phyloP scores from a whole-genome alignment of 805 yeast species.

The Jamesozyma piceae region DNA sequence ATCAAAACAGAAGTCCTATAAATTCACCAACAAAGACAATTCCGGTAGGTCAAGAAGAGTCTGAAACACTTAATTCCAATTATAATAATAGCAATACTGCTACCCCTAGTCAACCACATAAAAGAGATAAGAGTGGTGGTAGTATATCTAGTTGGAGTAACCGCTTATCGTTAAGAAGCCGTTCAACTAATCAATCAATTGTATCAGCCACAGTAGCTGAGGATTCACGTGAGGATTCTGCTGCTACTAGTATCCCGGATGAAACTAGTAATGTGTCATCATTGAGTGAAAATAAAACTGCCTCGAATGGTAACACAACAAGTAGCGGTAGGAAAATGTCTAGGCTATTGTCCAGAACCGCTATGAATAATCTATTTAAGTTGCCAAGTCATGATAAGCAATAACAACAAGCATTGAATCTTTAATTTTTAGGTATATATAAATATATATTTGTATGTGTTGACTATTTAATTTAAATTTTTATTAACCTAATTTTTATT shows the following conservation, averaged over 20 bases:
- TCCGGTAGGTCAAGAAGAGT: not conserved
- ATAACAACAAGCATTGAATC: not conserved
- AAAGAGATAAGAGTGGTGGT: slow-evolving; percentile 15
- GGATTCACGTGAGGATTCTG: not conserved
- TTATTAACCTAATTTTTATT: no score
- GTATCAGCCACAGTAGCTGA: slow-evolving; percentile 5
- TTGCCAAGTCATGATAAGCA: slow-evolving; percentile 18
- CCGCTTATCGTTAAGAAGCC: slow-evolving; percentile 8
- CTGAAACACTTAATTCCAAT: not conserved
- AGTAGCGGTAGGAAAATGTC: slow-evolving; percentile 20
- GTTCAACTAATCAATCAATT: slow-evolving; percentile 2
- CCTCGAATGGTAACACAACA: slow-evolving; percentile 6
- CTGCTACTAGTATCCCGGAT: not conserved
- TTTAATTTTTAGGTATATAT: not conserved
- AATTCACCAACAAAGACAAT: not conserved
- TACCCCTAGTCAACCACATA: slow-evolving; percentile 5
- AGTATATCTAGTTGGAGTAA: slow-evolving; percentile 18
- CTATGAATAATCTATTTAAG: slow-evolving; percentile 22
- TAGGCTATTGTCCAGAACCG: slow-evolving; percentile 19
- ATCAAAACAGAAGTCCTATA: not conserved
- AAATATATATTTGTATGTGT: no score
- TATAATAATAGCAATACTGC: not conserved
- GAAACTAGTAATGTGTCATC: not conserved
- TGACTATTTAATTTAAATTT: no score
- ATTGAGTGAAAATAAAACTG: slow-evolving; percentile 19